Base-by-base conservation (phyloP, 176 grass and related monocot species). In the Paspalum notatum region DNA sequence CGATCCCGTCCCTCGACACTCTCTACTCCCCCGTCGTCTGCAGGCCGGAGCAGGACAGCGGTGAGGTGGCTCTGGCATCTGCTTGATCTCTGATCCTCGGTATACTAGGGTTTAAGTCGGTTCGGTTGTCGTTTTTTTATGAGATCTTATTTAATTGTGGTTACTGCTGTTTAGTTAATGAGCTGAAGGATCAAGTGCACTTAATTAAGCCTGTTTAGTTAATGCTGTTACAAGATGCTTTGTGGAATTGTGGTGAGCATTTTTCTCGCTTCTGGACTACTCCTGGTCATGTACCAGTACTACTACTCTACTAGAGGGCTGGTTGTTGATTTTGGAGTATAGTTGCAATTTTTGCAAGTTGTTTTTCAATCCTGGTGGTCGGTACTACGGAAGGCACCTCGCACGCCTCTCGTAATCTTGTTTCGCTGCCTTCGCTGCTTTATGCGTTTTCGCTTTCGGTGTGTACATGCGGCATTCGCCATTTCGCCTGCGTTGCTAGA, bases 1-100 rank as follows among this genome's bases (percentile, higher is more conserved):
- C 85, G 75, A 41, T 83, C 60, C 85, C 88, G 25, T 89, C 85
- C 74, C 2, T 85, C 61, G 79, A 90, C 47, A 72, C 55, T 58
- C 21, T 61, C 10, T 43, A 13, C 32, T 71, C 65, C 9, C 52
- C 40, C 11, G 8, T 9, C 66, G 9, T 18, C 47, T 8, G 10
- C 75, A 50, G 25, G 25, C 65, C 42, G n/a, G 13, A 7, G 25
- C 65, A 53, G n/a, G 13, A 7, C 22, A 71, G 8, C 11, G 4
- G 22, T 15, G 24, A 4, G 39, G 24, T 66, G 27, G 27, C 45
- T 8, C 47, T 6, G 32, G 17, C 50, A 16, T 55, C 26, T n/a
- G 26, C 49, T 42, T 54, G 18, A 20, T 41, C 56, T 18, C 38
- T 56, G 39, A 22, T 74, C 25, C 27, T 64, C 43, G 14, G 24